Percentiles rank a stretch among this genome's conserved stretches.
Conservation (phyloP, 139 green algal genomes). For the Chlorella sp. region DNA sequence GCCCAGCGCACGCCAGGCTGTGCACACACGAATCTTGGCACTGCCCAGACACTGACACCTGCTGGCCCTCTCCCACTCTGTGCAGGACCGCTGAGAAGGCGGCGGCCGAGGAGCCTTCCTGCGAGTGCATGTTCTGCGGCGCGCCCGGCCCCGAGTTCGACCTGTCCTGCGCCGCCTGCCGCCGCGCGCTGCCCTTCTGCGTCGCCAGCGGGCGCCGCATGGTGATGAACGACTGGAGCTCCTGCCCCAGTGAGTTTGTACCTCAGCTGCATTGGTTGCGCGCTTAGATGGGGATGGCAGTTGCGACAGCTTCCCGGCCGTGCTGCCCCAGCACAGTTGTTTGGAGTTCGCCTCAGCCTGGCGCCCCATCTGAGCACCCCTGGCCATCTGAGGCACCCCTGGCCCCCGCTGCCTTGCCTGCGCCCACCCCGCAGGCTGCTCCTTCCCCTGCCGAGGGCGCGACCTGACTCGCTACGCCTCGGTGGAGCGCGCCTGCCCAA, state of each 20-base stretch:
- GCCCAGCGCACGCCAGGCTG: neutral
- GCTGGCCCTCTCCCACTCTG: neutral
- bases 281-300: neutral
- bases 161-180: slow-evolving; percentile 70
- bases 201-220: slow-evolving; percentile 76
- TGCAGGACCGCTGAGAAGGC: slow-evolving; percentile 56
- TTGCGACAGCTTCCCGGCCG: too few species aligned
- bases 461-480: slow-evolving; percentile 58
- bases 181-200: slow-evolving; percentile 72
- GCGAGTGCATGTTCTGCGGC: slow-evolving; percentile 72
- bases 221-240: slow-evolving; percentile 66
- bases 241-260: slow-evolving; percentile 57
- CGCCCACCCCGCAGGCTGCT: slow-evolving; percentile 43
- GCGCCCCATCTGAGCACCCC: neutral
- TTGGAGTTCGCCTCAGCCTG: neutral
- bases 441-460: slow-evolving; percentile 58
- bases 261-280: neutral
- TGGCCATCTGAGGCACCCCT: neutral
- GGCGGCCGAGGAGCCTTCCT: slow-evolving; percentile 53
- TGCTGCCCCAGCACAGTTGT: neutral
- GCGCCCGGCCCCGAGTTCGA: slow-evolving; percentile 65
- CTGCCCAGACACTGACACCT: neutral
- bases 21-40: neutral
- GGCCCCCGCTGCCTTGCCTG: neutral
- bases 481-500: slow-evolving; percentile 59